phyloP scores from a whole-genome alignment of 345 rosid genomes.

The Lumnitzera racemosa region DNA sequence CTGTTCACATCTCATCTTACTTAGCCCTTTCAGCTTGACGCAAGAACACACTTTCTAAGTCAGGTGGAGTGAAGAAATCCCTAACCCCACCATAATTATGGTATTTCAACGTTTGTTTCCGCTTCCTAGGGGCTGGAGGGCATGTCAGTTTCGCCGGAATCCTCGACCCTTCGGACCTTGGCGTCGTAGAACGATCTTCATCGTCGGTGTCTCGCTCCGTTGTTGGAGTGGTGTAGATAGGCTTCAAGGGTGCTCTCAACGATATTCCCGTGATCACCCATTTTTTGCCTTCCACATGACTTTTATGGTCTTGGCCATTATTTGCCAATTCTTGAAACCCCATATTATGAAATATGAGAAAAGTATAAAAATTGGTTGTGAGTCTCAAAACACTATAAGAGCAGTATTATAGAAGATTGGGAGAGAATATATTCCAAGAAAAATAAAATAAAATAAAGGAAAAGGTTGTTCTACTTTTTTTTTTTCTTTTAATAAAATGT shows the following conservation, averaged over 20 bases:
- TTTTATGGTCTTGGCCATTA: too few species aligned
- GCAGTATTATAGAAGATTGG: neutral
- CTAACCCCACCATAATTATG: conserved; percentile 15
- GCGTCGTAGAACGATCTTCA: conserved; percentile 41
- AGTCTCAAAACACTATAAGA: neutral
- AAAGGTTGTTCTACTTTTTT: neutral
- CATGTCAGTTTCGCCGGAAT: conserved; percentile 43
- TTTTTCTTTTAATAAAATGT: neutral
- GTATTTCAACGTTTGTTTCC: conserved; percentile 38
- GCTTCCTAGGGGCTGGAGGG: conserved; percentile 74
- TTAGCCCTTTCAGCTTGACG: conserved; percentile 38
- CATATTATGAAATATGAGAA: neutral
- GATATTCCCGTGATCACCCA: conserved; percentile 24
- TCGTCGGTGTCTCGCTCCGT: conserved; percentile 16
- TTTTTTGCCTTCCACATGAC: conserved; percentile 11
- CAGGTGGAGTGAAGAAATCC: conserved; percentile 50
- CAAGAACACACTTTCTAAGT: conserved; percentile 50
- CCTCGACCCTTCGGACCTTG: conserved; percentile 40
- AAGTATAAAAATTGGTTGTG: neutral
- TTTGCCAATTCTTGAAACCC: neutral
- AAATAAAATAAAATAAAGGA: neutral
- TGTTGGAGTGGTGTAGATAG: conserved; percentile 28
- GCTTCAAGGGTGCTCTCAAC: conserved; percentile 43
- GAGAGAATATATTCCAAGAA: neutral
- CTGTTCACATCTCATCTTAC: conserved; percentile 1